These are phyloP conservation scores for Leccinum angustisporum DNA, from an alignment of 1,284 basidiomycete genomes.

Conservation along the genomic window DNA sequence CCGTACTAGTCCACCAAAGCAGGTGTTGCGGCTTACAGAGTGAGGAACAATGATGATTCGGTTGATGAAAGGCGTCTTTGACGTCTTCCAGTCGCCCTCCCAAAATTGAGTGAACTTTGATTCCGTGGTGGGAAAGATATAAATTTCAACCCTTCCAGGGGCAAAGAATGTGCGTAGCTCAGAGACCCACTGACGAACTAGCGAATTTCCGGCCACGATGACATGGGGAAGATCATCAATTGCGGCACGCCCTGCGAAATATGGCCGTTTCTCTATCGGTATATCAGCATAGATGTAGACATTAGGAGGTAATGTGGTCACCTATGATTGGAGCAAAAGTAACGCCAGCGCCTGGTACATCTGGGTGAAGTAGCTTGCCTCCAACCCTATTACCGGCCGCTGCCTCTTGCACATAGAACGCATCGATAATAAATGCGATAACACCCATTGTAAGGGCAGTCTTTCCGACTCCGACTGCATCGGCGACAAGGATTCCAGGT, in stretches of 20 bases:
- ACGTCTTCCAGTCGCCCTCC: conserved; percentile 8
- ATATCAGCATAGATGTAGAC: background rate
- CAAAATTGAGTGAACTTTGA: conserved; percentile 10
- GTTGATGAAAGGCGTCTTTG: conserved; percentile 6
- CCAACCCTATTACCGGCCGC: background rate
- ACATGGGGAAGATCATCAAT: conserved; percentile 7
- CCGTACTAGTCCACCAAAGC: background rate
- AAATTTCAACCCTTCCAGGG: conserved; percentile 9
- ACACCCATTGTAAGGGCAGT: conserved; percentile 10
- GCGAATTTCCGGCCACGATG: conserved; percentile 8
- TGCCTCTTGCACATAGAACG: conserved; percentile 7
- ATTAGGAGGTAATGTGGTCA: background rate
- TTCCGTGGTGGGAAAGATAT: conserved; percentile 7
- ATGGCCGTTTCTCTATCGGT: background rate
- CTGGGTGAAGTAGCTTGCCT: background rate
- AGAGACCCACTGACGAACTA: conserved; percentile 6
- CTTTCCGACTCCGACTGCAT: conserved; percentile 11
- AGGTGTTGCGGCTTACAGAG: conserved; percentile 3
- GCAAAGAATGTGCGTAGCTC: conserved; percentile 10
- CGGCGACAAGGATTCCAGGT: conserved; percentile 3
- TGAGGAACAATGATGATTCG: conserved; percentile 13
- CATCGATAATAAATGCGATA: conserved; percentile 8
- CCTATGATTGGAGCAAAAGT: conserved; percentile 10
- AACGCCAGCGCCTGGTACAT: background rate
- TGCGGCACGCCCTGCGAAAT: background rate